phyloP scores from a whole-genome alignment of 257 asterid genomes.

The Jacaranda mimosifolia region DNA sequence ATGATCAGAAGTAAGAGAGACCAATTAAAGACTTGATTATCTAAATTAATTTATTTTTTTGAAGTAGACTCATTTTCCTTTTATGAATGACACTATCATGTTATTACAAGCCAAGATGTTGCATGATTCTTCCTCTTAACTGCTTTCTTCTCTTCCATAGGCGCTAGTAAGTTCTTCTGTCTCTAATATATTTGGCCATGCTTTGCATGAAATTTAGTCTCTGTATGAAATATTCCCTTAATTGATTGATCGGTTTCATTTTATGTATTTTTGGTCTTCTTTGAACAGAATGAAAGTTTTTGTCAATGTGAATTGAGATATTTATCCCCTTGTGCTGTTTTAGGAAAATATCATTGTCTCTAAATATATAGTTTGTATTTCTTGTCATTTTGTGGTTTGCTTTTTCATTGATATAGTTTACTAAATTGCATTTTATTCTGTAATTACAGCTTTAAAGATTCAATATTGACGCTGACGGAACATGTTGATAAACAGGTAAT shows the following conservation, averaged over 20 bases:
- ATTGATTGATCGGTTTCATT: background rate
- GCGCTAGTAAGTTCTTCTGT: slow-evolving; percentile 1
- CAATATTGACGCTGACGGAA: slow-evolving; percentile 56
- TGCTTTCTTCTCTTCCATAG: background rate
- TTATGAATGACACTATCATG: background rate
- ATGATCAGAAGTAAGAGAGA: slow-evolving; percentile 14
- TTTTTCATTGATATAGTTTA: slow-evolving; percentile 4
- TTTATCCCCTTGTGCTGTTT: slow-evolving; percentile 10
- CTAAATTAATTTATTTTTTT: background rate
- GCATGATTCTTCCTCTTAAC: slow-evolving; percentile 8
- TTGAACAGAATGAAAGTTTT: slow-evolving; percentile 7
- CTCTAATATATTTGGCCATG: background rate
- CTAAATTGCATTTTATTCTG: slow-evolving; percentile 35
- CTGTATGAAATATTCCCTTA: background rate
- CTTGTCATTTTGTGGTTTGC: slow-evolving; percentile 12
- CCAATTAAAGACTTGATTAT: background rate
- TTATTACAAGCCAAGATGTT: background rate
- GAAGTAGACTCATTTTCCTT: background rate
- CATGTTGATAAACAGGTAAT: slow-evolving; percentile 61
- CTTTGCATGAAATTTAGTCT: slow-evolving; percentile 6
- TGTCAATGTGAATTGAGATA: slow-evolving; percentile 2
- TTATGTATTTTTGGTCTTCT: background rate
- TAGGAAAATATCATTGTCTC: background rate
- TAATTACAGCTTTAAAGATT: slow-evolving; percentile 58
- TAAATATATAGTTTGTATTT: background rate